phyloP scores from a whole-genome alignment of 106 monocot genomes.

The Apostasia shenzhenica region DNA sequence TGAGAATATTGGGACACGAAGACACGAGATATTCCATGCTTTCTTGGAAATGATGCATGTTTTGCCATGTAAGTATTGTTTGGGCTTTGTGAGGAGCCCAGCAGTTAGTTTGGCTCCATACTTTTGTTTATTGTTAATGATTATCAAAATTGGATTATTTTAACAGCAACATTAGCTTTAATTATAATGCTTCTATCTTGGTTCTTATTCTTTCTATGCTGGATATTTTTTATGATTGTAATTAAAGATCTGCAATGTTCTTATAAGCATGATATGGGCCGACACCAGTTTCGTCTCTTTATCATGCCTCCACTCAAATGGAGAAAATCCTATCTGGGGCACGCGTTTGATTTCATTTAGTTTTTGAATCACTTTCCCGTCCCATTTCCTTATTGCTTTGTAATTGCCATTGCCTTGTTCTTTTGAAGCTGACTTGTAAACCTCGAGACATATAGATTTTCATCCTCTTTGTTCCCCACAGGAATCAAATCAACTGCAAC shows the following conservation, averaged over 20 bases:
- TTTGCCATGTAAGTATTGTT: not conserved
- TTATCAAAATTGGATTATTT: not conserved
- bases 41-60: not conserved
- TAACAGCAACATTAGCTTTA: not conserved
- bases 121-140: not conserved
- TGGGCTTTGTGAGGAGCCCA: not conserved
- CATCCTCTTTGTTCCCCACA: conserved; percentile 46
- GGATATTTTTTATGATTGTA: no score
- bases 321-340: no score
- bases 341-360: no score
- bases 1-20: not conserved
- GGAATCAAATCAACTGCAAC: conserved; percentile 86
- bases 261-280: no score
- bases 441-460: conserved; percentile 70
- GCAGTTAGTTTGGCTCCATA: not conserved
- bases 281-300: no score
- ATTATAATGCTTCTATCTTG: not conserved
- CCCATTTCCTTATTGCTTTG: no score
- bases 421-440: conserved; percentile 41
- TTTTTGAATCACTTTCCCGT: no score
- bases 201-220: not conserved
- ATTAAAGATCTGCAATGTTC: no score
- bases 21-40: not conserved
- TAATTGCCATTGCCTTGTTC: not conserved
- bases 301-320: no score